Percentiles rank a stretch among this genome's conserved stretches.
These are phyloP conservation scores for Endoconidiophora laricicola DNA, from an alignment of 2,329 filamentous ascomycete species.

Conservation along the genomic window DNA sequence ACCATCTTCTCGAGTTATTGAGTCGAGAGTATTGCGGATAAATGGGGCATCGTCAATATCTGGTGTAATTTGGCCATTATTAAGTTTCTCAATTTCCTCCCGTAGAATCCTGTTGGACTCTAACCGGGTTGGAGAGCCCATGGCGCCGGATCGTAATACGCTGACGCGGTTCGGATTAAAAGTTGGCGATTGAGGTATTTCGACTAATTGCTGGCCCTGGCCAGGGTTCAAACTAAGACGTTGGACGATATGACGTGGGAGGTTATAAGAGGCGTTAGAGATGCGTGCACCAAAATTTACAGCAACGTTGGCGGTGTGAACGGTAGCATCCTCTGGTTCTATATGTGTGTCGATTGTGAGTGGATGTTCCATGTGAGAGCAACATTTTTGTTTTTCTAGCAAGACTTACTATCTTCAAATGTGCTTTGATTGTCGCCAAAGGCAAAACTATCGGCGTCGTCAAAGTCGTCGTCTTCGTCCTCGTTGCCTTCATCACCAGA, in stretches of 20 bases:
- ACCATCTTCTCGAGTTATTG: slow-evolving; percentile 60
- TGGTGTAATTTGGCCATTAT: slow-evolving; percentile 43
- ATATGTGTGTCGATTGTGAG: neutral
- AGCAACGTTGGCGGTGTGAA: slow-evolving; percentile 5
- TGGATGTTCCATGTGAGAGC: no score
- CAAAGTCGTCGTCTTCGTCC: neutral
- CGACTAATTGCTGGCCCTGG: slow-evolving; percentile 4
- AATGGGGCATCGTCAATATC: slow-evolving; percentile 74
- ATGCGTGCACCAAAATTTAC: slow-evolving; percentile 5
- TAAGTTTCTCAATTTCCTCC: neutral
- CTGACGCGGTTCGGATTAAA: neutral
- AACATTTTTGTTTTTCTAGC: neutral
- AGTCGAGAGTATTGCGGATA: slow-evolving; percentile 78
- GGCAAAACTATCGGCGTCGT: slow-evolving; percentile 3
- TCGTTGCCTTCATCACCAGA: neutral
- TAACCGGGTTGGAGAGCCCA: neutral
- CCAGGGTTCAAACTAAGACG: slow-evolving; percentile 6
- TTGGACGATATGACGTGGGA: slow-evolving; percentile 4
- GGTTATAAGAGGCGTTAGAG: neutral
- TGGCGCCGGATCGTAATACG: neutral
- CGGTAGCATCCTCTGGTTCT: neutral
- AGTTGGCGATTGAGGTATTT: slow-evolving; percentile 5
- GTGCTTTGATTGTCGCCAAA: neutral
- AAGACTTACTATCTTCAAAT: neutral
- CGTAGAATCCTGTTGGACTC: neutral